Conservation (phyloP, 2,329 filamentous ascomycete species). For the Stemphylium lycopersici region DNA sequence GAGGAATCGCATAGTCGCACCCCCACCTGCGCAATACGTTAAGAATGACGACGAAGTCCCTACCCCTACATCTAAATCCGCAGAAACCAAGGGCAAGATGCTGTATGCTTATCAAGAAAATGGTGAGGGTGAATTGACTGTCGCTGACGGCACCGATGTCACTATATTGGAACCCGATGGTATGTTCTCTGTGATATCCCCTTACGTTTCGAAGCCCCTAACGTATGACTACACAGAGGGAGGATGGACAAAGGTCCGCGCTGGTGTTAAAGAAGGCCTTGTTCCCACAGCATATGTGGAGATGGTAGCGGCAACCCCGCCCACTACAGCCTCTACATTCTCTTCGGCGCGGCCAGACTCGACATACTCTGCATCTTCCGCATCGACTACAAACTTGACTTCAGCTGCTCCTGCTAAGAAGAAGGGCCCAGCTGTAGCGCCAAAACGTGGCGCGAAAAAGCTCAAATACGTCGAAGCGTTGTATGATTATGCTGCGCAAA, state of each 20-base stretch:
- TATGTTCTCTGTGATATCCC: slow-evolving; percentile 56
- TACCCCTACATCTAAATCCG: slow-evolving; percentile 33
- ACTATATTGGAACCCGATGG: slow-evolving; percentile 84
- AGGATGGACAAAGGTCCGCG: slow-evolving; percentile 87
- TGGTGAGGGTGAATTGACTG: slow-evolving; percentile 79
- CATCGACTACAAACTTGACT: slow-evolving; percentile 64
- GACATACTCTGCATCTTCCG: slow-evolving; percentile 78
- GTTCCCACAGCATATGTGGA: slow-evolving; percentile 90
- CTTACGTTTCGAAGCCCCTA: slow-evolving; percentile 25
- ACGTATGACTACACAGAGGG: slow-evolving; percentile 67
- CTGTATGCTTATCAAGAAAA: slow-evolving; percentile 83
- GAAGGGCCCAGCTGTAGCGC: slow-evolving; percentile 90
- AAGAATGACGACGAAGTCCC: slow-evolving; percentile 63
- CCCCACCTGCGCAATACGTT: slow-evolving; percentile 82
- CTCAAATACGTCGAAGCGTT: slow-evolving; percentile 90
- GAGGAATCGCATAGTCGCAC: slow-evolving; percentile 81
- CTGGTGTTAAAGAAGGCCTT: slow-evolving; percentile 77
- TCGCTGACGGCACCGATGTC: slow-evolving; percentile 80
- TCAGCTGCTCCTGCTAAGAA: slow-evolving; percentile 65
- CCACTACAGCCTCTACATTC: slow-evolving; percentile 43
- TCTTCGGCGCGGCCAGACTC: slow-evolving; percentile 57
- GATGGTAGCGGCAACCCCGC: slow-evolving; percentile 52
- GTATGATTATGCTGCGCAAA: slow-evolving; percentile 88
- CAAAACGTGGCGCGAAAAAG: slow-evolving; percentile 89
- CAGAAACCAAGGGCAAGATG: slow-evolving; percentile 82